Conservation (phyloP, 257 asterid genomes). For the Striga asiatica region DNA sequence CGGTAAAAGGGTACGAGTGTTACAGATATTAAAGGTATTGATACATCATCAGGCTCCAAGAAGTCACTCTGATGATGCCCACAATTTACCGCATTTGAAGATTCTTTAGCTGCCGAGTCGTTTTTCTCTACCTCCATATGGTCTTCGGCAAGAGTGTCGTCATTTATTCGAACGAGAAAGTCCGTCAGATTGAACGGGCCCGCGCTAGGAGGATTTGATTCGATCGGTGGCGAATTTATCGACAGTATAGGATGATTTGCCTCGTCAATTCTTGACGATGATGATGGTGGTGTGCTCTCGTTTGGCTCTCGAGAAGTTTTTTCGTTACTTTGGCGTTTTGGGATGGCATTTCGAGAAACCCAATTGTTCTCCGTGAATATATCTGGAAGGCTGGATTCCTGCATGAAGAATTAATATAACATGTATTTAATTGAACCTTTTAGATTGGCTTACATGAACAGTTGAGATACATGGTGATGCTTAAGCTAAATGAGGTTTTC, state of each 20-base stretch:
- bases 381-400: constrained; percentile 98
- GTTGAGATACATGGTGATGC: too few species aligned
- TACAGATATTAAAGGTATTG: constrained; percentile 47
- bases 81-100: constrained; percentile 21
- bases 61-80: constrained; percentile 33
- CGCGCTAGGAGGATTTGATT: constrained; percentile 21
- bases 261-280: constrained; percentile 18
- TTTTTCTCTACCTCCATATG: too few species aligned
- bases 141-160: constrained; percentile 28
- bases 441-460: too few species aligned
- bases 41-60: constrained; percentile 48
- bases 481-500: too few species aligned
- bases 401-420: too few species aligned
- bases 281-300: constrained; percentile 31
- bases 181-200: constrained; percentile 37
- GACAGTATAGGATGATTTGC: constrained; percentile 32
- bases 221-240: constrained; percentile 7
- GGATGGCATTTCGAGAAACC: constrained; percentile 71
- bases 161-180: constrained; percentile 28
- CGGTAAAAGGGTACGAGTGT: constrained; percentile 39
- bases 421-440: too few species aligned
- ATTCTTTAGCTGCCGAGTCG: constrained; percentile 25
- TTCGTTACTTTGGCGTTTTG: constrained; percentile 60
- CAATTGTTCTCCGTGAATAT: constrained; percentile 67
- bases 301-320: constrained; percentile 26